Conservation (phyloP, 2,329 filamentous ascomycete species). For the Trichoderma sp. region DNA sequence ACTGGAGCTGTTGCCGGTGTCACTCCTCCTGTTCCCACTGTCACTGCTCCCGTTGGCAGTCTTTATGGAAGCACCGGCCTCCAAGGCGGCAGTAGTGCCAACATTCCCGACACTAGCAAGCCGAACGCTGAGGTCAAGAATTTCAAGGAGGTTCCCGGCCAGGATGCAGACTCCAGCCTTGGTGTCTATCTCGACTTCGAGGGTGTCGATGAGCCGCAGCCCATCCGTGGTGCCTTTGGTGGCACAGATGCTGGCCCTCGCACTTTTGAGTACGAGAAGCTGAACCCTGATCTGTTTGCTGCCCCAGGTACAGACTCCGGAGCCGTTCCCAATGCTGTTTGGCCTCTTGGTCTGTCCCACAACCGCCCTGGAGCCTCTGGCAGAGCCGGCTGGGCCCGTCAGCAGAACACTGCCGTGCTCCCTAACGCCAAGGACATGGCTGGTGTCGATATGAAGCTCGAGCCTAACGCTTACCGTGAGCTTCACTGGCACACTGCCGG, state of each 20-base stretch:
- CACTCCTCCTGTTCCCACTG: constrained; percentile 44
- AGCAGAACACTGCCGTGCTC: constrained; percentile 57
- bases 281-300: constrained; percentile 59
- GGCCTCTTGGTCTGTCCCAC: constrained; percentile 58
- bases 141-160: constrained; percentile 51
- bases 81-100: constrained; percentile 46
- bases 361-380: constrained; percentile 51
- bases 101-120: constrained; percentile 43
- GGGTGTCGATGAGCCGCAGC: constrained; percentile 55
- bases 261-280: constrained; percentile 53
- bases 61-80: constrained; percentile 47
- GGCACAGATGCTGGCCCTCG: constrained; percentile 57
- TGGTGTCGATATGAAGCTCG: constrained; percentile 62
- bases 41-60: constrained; percentile 44
- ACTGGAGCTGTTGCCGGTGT: constrained; percentile 48
- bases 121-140: constrained; percentile 46
- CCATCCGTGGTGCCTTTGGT: constrained; percentile 56
- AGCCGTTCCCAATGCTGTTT: constrained; percentile 52
- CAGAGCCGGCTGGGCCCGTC: constrained; percentile 56
- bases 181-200: constrained; percentile 60
- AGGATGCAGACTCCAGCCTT: constrained; percentile 53
- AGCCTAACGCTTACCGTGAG: constrained; percentile 62
- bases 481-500: constrained; percentile 64
- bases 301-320: constrained; percentile 59
- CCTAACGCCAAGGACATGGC: constrained; percentile 57